Conservation (phyloP, 257 asterid genomes). For the Dorcoceras hygrometricum region DNA sequence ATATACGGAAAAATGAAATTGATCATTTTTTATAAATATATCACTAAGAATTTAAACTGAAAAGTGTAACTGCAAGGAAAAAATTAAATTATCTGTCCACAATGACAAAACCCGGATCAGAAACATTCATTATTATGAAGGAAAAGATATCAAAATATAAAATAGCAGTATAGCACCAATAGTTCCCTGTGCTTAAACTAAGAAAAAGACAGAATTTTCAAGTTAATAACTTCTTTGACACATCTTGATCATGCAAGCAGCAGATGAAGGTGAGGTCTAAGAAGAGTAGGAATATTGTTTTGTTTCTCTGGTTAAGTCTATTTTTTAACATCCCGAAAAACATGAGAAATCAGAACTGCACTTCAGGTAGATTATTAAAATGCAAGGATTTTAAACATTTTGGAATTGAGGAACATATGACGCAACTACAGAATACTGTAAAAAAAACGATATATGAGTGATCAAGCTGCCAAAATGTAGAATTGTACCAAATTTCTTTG, state of each 20-base stretch:
- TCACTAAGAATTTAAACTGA: too few relatives aligned
- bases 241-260: background rate
- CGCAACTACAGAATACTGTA: background rate
- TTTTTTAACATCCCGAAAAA: slow-evolving; percentile 9
- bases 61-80: background rate
- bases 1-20: too few relatives aligned
- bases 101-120: background rate
- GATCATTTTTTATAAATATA: too few relatives aligned
- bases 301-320: background rate
- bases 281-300: slow-evolving; percentile 11
- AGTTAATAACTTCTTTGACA: background rate
- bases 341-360: slow-evolving; percentile 1
- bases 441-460: background rate
- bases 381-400: background rate
- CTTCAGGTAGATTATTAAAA: background rate
- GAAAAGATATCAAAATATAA: background rate
- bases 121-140: background rate
- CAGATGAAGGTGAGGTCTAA: slow-evolving; percentile 7
- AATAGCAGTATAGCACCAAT: too few relatives aligned
- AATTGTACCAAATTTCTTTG: background rate
- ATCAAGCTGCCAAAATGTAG: background rate
- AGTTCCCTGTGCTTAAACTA: too few relatives aligned
- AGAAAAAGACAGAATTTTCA: too few relatives aligned
- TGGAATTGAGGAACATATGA: background rate
- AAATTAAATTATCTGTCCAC: background rate